Evolutionary conservation across 2,329 filamentous ascomycete genomes (phyloP).

Genomic region (Triangularia verruculosa): DNA sequence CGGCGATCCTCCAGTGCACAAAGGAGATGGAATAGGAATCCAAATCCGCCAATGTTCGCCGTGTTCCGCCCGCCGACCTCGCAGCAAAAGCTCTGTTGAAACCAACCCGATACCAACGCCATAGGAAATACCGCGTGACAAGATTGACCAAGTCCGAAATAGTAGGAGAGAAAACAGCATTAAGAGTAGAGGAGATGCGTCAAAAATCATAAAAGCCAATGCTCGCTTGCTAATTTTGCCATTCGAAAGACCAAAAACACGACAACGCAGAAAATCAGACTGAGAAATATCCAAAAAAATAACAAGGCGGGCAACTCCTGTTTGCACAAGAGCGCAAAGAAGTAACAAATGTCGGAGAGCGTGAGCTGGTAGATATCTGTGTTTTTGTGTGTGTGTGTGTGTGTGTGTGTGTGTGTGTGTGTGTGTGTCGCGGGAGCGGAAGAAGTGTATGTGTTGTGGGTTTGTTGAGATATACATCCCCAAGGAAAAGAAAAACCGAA

Average conservation of each 20-base stretch:
- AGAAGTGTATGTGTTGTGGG: constrained; percentile 30
- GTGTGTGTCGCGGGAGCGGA: constrained; percentile 31
- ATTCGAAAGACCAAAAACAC: constrained; percentile 16
- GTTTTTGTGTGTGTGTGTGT: background rate
- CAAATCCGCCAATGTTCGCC: constrained; percentile 24
- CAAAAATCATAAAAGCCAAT: constrained; percentile 35
- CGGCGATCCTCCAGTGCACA: constrained; percentile 14
- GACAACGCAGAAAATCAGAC: constrained; percentile 12
- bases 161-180: constrained; percentile 28
- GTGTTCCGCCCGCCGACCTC: constrained; percentile 24
- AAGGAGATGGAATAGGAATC: constrained; percentile 19
- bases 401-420: constrained; percentile 23
- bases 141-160: constrained; percentile 29
- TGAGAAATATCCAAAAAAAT: constrained; percentile 28
- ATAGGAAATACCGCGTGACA: constrained; percentile 22
- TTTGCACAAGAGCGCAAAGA: constrained; percentile 21
- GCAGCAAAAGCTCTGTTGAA: constrained; percentile 25
- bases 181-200: constrained; percentile 25
- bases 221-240: constrained; percentile 34
- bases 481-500: constrained; percentile 2
- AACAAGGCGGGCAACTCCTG: constrained; percentile 33
- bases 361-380: constrained; percentile 44
- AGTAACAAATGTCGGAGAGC: constrained; percentile 42
- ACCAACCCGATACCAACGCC: constrained; percentile 25
- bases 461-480: constrained; percentile 23